Percentiles rank a stretch among this genome's conserved stretches.
Evolutionary conservation across 148 eudicot genomes (phyloP).

Genomic region (Rheum nobile): DNA sequence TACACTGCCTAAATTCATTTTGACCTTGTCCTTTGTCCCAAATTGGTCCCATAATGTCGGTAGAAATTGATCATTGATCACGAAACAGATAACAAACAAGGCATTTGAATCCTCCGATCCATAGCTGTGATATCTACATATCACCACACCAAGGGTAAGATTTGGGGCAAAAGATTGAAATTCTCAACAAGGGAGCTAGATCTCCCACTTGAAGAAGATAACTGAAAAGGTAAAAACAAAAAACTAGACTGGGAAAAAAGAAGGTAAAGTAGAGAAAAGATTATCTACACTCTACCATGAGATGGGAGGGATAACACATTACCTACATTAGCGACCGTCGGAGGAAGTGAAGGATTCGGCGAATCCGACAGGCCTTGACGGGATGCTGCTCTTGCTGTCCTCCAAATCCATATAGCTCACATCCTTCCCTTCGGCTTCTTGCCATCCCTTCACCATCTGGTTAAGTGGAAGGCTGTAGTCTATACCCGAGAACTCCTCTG

Average conservation of each 20-base stretch:
- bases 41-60: background rate
- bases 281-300: background rate
- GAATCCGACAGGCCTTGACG: conserved; percentile 89
- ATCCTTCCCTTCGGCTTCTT: conserved; percentile 79
- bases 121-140: background rate
- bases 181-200: background rate
- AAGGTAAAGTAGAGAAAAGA: background rate
- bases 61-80: background rate
- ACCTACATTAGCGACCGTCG: conserved; percentile 54
- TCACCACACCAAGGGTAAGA: background rate
- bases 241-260: background rate
- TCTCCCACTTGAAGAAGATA: background rate
- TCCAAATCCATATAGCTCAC: conserved; percentile 50
- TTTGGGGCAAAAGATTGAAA: background rate
- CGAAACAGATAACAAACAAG: background rate
- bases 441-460: conserved; percentile 98
- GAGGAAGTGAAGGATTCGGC: conserved; percentile 88
- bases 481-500: conserved; percentile 78
- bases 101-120: background rate
- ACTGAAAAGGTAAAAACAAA: background rate
- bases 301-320: background rate
- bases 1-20: background rate
- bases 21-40: background rate
- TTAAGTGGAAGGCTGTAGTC: conserved; percentile 84
- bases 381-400: conserved; percentile 85